Evolutionary conservation across 352 stramenopile species (phyloP).

Genomic region (Phytophthora podocarpi): DNA sequence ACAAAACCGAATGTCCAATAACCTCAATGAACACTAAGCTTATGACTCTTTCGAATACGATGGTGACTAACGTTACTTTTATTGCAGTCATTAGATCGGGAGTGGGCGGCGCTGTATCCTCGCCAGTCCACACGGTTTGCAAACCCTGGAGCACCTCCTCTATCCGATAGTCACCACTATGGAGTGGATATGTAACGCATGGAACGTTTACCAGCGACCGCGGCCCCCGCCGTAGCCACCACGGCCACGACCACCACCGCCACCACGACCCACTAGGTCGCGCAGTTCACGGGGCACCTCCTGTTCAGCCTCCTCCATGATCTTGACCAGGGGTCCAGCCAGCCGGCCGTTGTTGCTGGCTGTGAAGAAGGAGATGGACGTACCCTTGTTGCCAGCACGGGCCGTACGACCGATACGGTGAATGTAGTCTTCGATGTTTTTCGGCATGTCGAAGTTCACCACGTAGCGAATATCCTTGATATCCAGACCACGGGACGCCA

Average conservation of each 20-base stretch:
- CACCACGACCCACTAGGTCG: slow-evolving; percentile 65
- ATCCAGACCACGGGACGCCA: slow-evolving; percentile 98
- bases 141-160: too few relatives aligned
- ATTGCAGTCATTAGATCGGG: slow-evolving; percentile 26
- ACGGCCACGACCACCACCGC: slow-evolving; percentile 64
- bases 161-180: slow-evolving; percentile 2
- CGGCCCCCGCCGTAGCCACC: slow-evolving; percentile 56
- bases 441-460: slow-evolving; percentile 99
- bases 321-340: slow-evolving; percentile 86
- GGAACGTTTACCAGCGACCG: slow-evolving; percentile 55
- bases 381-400: slow-evolving; percentile 96
- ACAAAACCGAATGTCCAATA: too few relatives aligned
- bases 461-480: slow-evolving; percentile 99
- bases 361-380: slow-evolving; percentile 95
- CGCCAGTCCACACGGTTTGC: slow-evolving; percentile 1
- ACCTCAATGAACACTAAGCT: neutral
- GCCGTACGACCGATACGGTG: slow-evolving; percentile 98
- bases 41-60: neutral
- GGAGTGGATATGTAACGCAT: slow-evolving; percentile 10
- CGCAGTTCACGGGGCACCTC: slow-evolving; percentile 88
- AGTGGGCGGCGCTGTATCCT: slow-evolving; percentile 10
- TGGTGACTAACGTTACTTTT: slow-evolving; percentile 11
- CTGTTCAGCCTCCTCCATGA: slow-evolving; percentile 90
- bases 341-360: slow-evolving; percentile 82
- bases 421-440: slow-evolving; percentile 99